Evolutionary conservation across 2,329 filamentous ascomycete species (phyloP).

Genomic region (Ustulina deusta): DNA sequence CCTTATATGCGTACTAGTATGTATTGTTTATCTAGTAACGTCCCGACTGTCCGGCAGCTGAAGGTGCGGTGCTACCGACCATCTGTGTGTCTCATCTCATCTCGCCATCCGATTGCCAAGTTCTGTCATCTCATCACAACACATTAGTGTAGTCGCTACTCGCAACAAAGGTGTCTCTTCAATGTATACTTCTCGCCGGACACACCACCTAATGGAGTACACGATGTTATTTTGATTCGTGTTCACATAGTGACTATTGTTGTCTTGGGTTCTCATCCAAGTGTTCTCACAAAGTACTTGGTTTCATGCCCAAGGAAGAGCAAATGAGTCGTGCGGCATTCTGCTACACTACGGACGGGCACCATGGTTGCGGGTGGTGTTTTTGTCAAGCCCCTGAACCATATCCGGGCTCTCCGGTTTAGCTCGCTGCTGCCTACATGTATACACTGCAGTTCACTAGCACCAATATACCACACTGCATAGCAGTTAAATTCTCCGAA

Average conservation of each 20-base stretch:
- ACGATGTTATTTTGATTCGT: neutral
- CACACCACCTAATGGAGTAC: neutral
- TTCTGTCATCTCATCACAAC: slow-evolving; percentile 2
- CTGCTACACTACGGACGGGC: neutral
- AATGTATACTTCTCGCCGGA: neutral
- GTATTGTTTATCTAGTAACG: neutral
- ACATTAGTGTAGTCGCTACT: neutral
- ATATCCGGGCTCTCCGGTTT: slow-evolving; percentile 29
- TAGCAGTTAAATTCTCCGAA: slow-evolving; percentile 31
- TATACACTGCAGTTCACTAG: no score
- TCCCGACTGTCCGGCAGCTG: neutral
- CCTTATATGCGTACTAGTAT: neutral
- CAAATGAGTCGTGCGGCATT: neutral
- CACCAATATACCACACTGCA: neutral
- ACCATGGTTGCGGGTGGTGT: neutral
- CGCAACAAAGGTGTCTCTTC: neutral
- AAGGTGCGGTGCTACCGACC: neutral
- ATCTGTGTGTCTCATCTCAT: neutral
- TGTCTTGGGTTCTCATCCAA: neutral
- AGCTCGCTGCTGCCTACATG: neutral
- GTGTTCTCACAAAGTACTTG: neutral
- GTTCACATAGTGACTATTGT: neutral
- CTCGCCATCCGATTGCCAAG: slow-evolving; percentile 1
- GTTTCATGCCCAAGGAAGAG: no score
- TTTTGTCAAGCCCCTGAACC: slow-evolving; percentile 14